phyloP scores from a whole-genome alignment of 257 asterid genomes.

The Nemophila menziesii region DNA sequence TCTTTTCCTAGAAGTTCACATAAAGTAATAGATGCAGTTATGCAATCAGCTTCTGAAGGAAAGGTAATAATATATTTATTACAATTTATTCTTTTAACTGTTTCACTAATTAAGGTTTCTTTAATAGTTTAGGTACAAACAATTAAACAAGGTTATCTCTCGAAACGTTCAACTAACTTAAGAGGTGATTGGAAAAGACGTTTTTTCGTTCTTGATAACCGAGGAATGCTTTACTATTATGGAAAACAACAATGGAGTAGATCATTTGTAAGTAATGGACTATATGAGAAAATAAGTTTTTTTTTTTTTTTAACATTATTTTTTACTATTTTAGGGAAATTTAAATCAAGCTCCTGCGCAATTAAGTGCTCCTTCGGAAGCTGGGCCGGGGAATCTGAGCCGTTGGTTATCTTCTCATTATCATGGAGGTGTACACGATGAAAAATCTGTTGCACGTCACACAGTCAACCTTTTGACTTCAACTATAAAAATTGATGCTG shows the following conservation, averaged over 20 bases:
- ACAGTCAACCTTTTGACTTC: constrained; percentile 97
- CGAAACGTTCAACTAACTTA: constrained; percentile 86
- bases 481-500: constrained; percentile 95
- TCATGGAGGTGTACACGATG: constrained; percentile 98
- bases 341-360: constrained; percentile 75
- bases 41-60: constrained; percentile 97
- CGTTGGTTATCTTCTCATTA: constrained; percentile 97
- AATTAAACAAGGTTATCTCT: constrained; percentile 95
- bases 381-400: constrained; percentile 90
- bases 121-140: constrained; percentile 97
- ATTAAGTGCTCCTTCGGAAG: constrained; percentile 90
- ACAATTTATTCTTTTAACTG: too few relatives aligned
- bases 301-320: constrained; percentile 4
- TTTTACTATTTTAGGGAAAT: constrained; percentile 45
- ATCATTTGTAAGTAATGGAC: constrained; percentile 73
- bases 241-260: constrained; percentile 90
- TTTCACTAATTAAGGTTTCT: constrained; percentile 42
- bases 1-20: constrained; percentile 96
- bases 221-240: constrained; percentile 98
- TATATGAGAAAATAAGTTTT: not conserved
- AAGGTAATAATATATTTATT: too few relatives aligned
- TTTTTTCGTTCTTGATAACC: constrained; percentile 97
- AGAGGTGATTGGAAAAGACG: constrained; percentile 99
- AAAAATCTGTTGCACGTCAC: constrained; percentile 98
- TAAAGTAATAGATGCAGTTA: constrained; percentile 96